Evolutionary conservation across 2,329 filamentous ascomycete genomes (phyloP).

Genomic region (Xylaria sp.): DNA sequence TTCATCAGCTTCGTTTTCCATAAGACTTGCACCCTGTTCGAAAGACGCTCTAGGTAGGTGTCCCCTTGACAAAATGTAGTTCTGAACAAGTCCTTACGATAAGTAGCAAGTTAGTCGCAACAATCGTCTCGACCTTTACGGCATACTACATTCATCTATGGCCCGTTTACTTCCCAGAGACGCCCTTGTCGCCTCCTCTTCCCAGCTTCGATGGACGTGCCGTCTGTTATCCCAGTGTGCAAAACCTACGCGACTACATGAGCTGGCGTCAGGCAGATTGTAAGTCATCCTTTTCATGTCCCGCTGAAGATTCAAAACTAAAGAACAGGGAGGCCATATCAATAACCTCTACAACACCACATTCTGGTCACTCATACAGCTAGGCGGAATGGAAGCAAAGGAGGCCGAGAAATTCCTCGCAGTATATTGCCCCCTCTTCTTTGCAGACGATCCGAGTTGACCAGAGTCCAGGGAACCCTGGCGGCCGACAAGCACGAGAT

Average conservation of each 20-base stretch:
- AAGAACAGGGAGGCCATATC: constrained; percentile 71
- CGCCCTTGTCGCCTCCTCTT: constrained; percentile 69
- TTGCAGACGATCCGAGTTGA: constrained; percentile 18
- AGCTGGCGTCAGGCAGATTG: constrained; percentile 97
- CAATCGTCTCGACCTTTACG: constrained; percentile 90
- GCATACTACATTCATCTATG: constrained; percentile 86
- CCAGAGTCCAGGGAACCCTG: constrained; percentile 68
- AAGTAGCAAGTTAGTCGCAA: constrained; percentile 82
- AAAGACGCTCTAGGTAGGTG: constrained; percentile 74
- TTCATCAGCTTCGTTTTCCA: constrained; percentile 79
- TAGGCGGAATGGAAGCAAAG: constrained; percentile 72
- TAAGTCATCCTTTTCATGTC: constrained; percentile 46
- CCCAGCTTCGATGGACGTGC: constrained; percentile 93
- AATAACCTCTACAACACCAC: constrained; percentile 99
- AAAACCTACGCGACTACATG: constrained; percentile 90
- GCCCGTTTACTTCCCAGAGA: constrained; percentile 74
- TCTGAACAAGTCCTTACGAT: constrained; percentile 8
- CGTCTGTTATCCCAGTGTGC: constrained; percentile 81
- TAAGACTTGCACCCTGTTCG: constrained; percentile 80
- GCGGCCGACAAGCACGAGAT: constrained; percentile 95
- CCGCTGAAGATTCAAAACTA: not conserved
- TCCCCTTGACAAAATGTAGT: not conserved
- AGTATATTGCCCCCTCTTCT: constrained; percentile 46
- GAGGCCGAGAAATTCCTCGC: constrained; percentile 82
- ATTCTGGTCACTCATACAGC: constrained; percentile 86